These are phyloP conservation scores for Sphagnum tenellum DNA, from an alignment of 225 moss, liverwort and hornwort genomes.

Conservation along the genomic window DNA sequence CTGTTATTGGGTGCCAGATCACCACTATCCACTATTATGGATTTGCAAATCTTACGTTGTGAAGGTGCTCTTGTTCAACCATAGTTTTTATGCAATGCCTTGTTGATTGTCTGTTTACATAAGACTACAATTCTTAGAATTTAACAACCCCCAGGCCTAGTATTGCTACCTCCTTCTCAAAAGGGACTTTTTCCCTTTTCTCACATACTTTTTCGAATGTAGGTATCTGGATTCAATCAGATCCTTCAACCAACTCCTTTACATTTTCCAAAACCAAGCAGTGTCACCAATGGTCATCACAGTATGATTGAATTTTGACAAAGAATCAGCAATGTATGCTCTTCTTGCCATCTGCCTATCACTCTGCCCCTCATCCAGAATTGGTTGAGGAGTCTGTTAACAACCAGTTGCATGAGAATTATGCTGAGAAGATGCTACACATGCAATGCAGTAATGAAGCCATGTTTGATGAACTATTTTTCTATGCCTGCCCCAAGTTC, in stretches of 20 bases:
- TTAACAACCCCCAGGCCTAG: no score
- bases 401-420: constrained; percentile 91
- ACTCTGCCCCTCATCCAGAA: constrained; percentile 87
- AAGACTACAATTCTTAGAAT: no score
- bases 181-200: background rate
- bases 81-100: no score
- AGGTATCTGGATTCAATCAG: constrained; percentile 90
- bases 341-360: constrained; percentile 85
- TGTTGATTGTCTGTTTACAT: no score
- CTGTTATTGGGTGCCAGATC: constrained; percentile 90
- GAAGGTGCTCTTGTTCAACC: constrained; percentile 37
- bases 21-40: constrained; percentile 95
- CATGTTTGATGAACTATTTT: constrained; percentile 93
- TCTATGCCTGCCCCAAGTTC: constrained; percentile 96
- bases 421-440: constrained; percentile 94
- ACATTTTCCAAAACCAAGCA: constrained; percentile 96
- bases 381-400: constrained; percentile 97
- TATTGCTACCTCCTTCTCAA: background rate
- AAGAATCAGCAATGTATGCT: constrained; percentile 99
- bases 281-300: constrained; percentile 88
- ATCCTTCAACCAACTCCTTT: constrained; percentile 90
- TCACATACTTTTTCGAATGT: background rate
- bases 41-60: constrained; percentile 94
- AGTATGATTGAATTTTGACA: constrained; percentile 92
- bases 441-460: constrained; percentile 99